phyloP scores from a whole-genome alignment of 495 filamentous ascomycete species.

The Hypoxylon lenormandii region DNA sequence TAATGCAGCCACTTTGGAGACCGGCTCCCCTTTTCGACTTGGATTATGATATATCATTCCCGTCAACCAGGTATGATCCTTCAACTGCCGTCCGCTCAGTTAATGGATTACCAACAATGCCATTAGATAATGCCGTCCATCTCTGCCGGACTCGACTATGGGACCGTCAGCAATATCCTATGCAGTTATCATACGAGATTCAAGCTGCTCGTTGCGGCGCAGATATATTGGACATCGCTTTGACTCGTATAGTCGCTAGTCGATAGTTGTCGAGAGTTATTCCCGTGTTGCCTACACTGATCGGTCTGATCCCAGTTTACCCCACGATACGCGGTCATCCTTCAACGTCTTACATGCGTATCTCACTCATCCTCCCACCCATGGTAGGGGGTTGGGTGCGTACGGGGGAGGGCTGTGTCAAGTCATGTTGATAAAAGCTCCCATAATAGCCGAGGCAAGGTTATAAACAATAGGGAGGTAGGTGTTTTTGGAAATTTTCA shows the following conservation, averaged over 20 bases:
- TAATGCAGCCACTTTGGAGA: slow-evolving; percentile 12
- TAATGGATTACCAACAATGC: slow-evolving; percentile 9
- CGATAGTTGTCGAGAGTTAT: background rate
- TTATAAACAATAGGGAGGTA: slow-evolving; percentile 3
- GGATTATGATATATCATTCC: slow-evolving; percentile 39
- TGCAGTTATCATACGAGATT: slow-evolving; percentile 25
- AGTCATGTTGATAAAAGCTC: slow-evolving; percentile 17
- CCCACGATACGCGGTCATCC: slow-evolving; percentile 37
- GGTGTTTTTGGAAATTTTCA: background rate
- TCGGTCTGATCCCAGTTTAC: slow-evolving; percentile 43
- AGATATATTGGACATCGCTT: background rate
- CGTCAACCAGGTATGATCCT: slow-evolving; percentile 37
- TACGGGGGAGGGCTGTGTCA: background rate
- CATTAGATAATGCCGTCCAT: slow-evolving; percentile 14
- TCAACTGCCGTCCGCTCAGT: slow-evolving; percentile 1
- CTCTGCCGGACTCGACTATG: slow-evolving; percentile 22
- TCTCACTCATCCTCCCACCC: slow-evolving; percentile 28
- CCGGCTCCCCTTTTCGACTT: slow-evolving; percentile 12
- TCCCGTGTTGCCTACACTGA: slow-evolving; percentile 5
- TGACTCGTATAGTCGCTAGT: no score
- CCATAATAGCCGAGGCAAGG: no score
- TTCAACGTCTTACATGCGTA: slow-evolving; percentile 32
- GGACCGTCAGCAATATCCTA: slow-evolving; percentile 17
- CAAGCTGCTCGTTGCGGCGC: background rate
- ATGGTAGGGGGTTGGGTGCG: background rate